Percentiles rank a stretch among this genome's conserved stretches.
These are phyloP conservation scores for Echites panduratus DNA, from an alignment of 257 asterid species.

Conservation along the genomic window DNA sequence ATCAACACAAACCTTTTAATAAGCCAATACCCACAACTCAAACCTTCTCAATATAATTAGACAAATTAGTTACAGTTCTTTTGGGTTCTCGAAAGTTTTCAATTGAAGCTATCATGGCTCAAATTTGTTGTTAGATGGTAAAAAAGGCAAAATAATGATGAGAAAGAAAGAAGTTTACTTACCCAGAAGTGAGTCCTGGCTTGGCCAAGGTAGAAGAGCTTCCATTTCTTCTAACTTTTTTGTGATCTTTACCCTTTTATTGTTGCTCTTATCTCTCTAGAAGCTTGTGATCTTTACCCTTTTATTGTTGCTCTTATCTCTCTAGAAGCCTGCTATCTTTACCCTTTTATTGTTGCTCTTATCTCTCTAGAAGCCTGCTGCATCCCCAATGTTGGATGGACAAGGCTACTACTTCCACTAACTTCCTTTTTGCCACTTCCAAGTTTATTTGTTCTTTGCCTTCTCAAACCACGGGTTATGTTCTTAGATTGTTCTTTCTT, in stretches of 20 bases:
- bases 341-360: slow-evolving; percentile 12
- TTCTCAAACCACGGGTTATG: slow-evolving; percentile 29
- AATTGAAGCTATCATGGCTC: too few species aligned
- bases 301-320: slow-evolving; percentile 11
- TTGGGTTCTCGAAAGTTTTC: too few species aligned
- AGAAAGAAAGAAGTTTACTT: too few species aligned
- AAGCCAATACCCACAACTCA: too few species aligned
- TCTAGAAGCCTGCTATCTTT: slow-evolving; percentile 11
- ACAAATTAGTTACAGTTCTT: too few species aligned
- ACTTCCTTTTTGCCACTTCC: slow-evolving; percentile 16
- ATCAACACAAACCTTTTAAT: too few species aligned
- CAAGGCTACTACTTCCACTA: slow-evolving; percentile 33
- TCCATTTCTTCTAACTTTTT: slow-evolving; percentile 41
- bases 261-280: slow-evolving; percentile 11
- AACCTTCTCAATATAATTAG: too few species aligned
- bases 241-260: slow-evolving; percentile 15
- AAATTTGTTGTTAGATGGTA: too few species aligned
- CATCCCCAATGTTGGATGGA: slow-evolving; percentile 38
- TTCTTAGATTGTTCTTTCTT: too few species aligned
- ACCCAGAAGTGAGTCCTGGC: slow-evolving; percentile 62
- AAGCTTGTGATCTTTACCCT: slow-evolving; percentile 15
- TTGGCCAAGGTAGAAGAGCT: slow-evolving; percentile 44
- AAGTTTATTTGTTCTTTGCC: slow-evolving; percentile 22
- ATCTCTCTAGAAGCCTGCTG: slow-evolving; percentile 6
- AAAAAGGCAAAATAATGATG: too few species aligned